phyloP scores from a whole-genome alignment of 495 filamentous ascomycete species.

The Emericellopsis terricola region DNA sequence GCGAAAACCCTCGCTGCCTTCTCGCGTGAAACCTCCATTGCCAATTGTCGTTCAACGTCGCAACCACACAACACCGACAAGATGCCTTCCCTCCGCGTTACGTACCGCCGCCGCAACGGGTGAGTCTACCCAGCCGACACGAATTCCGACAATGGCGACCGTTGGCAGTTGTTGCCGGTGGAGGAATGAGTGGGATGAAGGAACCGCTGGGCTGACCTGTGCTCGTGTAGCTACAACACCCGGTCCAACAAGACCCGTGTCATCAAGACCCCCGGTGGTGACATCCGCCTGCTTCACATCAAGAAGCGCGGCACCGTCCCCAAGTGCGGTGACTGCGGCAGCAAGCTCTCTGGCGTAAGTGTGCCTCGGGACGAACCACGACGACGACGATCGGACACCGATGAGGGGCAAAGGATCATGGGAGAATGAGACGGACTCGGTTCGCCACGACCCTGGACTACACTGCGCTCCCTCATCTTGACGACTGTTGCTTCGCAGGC shows the following conservation, averaged over 20 bases:
- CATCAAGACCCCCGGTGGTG: conserved; percentile 88
- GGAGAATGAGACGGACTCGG: not conserved
- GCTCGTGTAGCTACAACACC: conserved; percentile 88
- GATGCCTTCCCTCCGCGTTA: conserved; percentile 38
- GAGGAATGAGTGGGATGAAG: no score
- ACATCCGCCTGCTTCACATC: conserved; percentile 89
- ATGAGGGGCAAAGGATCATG: not conserved
- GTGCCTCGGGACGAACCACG: not conserved
- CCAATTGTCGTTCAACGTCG: no score
- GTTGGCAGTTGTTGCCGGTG: no score
- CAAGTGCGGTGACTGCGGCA: conserved; percentile 97
- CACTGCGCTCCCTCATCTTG: no score
- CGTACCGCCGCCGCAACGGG: conserved; percentile 77
- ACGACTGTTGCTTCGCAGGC: no score
- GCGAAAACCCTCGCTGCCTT: conserved; percentile 5
- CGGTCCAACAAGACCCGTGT: conserved; percentile 90
- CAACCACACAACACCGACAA: conserved; percentile 29
- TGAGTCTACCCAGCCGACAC: conserved; percentile 33
- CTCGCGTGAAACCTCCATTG: conserved; percentile 5
- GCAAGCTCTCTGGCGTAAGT: conserved; percentile 89
- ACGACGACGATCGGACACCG: not conserved
- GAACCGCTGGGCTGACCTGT: no score
- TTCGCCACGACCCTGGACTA: no score
- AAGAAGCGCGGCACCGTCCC: conserved; percentile 94
- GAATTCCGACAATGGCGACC: conserved; percentile 4